phyloP scores from a whole-genome alignment of 139 green algal genomes.

The Mesotaenium endlicherianum region DNA sequence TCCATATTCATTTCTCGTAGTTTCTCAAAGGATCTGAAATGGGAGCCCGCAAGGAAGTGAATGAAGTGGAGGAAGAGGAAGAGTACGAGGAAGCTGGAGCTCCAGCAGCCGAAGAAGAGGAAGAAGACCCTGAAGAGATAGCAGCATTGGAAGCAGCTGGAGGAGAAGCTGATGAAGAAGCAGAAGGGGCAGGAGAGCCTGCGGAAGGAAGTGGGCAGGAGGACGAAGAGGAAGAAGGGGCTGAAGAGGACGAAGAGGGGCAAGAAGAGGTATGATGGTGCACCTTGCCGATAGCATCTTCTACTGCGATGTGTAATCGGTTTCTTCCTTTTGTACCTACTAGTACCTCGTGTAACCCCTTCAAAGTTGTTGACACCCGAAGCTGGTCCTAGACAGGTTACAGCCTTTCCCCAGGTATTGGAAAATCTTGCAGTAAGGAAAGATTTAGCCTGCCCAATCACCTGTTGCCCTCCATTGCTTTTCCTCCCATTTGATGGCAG shows the following conservation, averaged over 20 bases:
- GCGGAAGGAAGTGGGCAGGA: neutral
- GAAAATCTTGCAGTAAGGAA: no score
- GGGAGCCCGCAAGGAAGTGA: constrained; percentile 2
- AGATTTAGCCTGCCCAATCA: no score
- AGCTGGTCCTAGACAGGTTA: neutral
- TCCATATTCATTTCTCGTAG: no score
- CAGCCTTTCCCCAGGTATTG: neutral
- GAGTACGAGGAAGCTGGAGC: neutral
- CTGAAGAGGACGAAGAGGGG: neutral
- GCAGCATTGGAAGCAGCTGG: constrained; percentile 11
- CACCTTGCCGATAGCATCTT: neutral
- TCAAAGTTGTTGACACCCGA: neutral
- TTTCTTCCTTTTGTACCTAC: neutral
- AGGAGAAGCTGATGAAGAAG: constrained; percentile 26
- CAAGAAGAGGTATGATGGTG: neutral
- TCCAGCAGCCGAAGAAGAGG: neutral
- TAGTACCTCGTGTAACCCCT: neutral
- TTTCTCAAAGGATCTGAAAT: no score
- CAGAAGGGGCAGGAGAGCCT: neutral
- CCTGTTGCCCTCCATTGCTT: neutral
- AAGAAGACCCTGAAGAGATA: constrained; percentile 29
- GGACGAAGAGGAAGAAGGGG: neutral
- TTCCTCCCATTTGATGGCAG: neutral
- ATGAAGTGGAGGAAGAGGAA: constrained; percentile 2
- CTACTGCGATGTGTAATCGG: neutral